Base-by-base conservation (phyloP, 305 asterid species). In the Solanum hybrid region DNA sequence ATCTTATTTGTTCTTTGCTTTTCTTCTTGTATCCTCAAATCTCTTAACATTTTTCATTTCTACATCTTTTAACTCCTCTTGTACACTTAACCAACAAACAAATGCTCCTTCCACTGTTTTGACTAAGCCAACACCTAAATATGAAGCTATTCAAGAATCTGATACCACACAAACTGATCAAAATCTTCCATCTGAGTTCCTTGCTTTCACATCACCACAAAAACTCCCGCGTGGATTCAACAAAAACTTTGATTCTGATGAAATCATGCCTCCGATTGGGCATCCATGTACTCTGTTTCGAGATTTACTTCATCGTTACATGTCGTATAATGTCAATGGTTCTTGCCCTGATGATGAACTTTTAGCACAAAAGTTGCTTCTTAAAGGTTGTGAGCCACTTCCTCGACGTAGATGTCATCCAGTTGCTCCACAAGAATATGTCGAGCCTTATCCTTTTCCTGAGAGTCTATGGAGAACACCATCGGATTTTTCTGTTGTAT, bases 281-380 rank as follows among this genome's bases (percentile, higher is more conserved):
- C 80, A 3, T 32, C 90, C 96, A 0, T 95, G 98, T 92, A 90
- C 93, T 2, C 85, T 73, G 76, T 93, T 94, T 84, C 89, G 71
- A 0, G 87, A 72, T 72, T 93, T 93, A 60, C 97, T 94, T 91
- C 90, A 88, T 87, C 91, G 86, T 34, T 95, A 90, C 93, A 93
- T 95, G 97, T 78, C 95, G 0, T 94, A 95, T 92, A 32, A 88
- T 86, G 93, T 94, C 89, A 92, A 94, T 88, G 95, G 94, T 1
- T 91, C 95, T 4, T 94, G 97, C 91, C 98, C 97, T 2, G 95
- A 93, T 81, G 98, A 95, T 89, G 95, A 93, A 34, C 27, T 8
- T 32, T 76, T 76, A 32, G 92, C 93, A 11, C 95, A 94, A 81
- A 93, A 92, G 15, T 95, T 94, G 88, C 93, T 94, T 85, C 95